Evolutionary conservation across 75 land plant genomes (phyloP).

Genomic region (Pinus albicaulis): DNA sequence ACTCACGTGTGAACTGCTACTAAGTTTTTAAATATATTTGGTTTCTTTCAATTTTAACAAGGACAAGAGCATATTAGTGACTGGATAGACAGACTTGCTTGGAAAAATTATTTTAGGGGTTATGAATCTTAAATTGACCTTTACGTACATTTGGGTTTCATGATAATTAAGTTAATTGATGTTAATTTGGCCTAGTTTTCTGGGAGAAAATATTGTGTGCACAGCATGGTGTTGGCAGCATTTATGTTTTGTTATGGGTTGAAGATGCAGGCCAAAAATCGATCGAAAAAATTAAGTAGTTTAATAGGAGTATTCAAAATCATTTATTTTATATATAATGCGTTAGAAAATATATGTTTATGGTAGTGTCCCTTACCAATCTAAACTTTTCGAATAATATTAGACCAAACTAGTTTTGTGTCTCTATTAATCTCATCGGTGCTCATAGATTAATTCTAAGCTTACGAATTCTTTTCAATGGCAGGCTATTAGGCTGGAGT

Average conservation of each 20-base stretch:
- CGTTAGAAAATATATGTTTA: no score
- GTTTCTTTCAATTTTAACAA: no score
- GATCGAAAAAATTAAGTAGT: neutral
- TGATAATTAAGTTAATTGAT: neutral
- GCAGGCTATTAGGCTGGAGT: constrained; percentile 2
- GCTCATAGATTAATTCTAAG: no score
- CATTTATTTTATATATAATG: no score
- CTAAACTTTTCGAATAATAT: no score
- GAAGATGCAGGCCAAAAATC: neutral
- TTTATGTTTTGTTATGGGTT: neutral
- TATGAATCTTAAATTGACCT: neutral
- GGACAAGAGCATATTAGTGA: neutral
- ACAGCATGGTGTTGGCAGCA: neutral
- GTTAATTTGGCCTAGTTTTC: neutral
- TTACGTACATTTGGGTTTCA: neutral
- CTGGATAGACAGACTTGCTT: neutral
- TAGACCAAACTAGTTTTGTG: no score
- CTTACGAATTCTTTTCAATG: no score
- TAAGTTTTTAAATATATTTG: no score
- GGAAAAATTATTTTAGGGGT: neutral
- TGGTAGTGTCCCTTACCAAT: no score
- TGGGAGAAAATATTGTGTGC: neutral
- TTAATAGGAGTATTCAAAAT: no score
- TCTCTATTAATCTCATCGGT: no score
- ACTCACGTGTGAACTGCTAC: no score